Evolutionary conservation across 345 rosid genomes (phyloP).

Genomic region (Geranium rotundifolium): DNA sequence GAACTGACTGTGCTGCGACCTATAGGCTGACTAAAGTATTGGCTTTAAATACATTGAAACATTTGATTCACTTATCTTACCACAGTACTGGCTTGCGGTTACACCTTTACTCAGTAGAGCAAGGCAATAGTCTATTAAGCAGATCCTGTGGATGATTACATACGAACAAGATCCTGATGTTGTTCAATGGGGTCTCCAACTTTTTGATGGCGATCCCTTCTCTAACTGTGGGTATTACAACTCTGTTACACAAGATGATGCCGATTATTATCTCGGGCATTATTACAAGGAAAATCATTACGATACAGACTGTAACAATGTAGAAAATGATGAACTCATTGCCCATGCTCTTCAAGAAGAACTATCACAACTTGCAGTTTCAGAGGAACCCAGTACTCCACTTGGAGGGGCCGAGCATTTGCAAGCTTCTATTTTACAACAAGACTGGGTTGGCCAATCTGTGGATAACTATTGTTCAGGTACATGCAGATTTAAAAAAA

Average conservation of each 20-base stretch:
- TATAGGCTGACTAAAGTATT: background rate
- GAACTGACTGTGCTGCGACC: too few relatives aligned
- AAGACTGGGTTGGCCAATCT: conserved; percentile 30
- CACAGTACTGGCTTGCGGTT: background rate
- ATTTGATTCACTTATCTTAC: background rate
- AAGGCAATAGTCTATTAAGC: background rate
- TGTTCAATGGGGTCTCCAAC: conserved; percentile 46
- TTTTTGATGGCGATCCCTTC: conserved; percentile 44
- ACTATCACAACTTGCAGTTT: conserved; percentile 46
- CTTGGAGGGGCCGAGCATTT: conserved; percentile 19
- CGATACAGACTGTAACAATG: conserved; percentile 17
- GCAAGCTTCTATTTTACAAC: conserved; percentile 20
- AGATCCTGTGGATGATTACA: conserved; percentile 20
- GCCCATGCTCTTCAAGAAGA: conserved; percentile 59
- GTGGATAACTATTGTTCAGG: conserved; percentile 32
- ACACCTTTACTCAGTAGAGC: background rate
- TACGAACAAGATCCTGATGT: conserved; percentile 54
- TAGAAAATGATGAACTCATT: conserved; percentile 43
- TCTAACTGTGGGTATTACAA: conserved; percentile 26
- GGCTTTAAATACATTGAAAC: too few relatives aligned
- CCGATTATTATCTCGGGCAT: conserved; percentile 27
- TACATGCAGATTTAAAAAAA: conserved; percentile 11
- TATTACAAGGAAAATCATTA: conserved; percentile 30
- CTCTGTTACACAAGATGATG: conserved; percentile 20
- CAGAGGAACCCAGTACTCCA: conserved; percentile 25